These are phyloP conservation scores for Reticulascus tulasneorum DNA, from an alignment of 2,329 filamentous ascomycete genomes.

Conservation along the genomic window DNA sequence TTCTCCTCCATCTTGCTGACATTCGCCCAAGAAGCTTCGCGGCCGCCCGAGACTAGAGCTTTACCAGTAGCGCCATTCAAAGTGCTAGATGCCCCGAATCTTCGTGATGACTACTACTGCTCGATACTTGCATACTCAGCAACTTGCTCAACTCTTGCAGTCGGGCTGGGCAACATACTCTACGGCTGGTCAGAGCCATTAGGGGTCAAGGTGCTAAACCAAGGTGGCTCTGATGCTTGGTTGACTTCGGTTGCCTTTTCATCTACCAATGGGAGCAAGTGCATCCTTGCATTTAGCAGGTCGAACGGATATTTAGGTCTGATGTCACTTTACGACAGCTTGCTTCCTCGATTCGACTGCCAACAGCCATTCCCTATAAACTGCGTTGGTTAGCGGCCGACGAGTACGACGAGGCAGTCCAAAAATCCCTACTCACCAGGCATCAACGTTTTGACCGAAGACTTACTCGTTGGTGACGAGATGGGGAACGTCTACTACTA, in stretches of 20 bases:
- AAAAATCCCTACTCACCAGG: slow-evolving; percentile 42
- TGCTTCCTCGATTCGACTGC: slow-evolving; percentile 68
- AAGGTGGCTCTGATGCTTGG: slow-evolving; percentile 37
- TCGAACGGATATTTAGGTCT: slow-evolving; percentile 73
- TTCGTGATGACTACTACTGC: slow-evolving; percentile 97
- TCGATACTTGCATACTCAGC: slow-evolving; percentile 82
- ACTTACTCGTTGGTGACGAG: slow-evolving; percentile 84
- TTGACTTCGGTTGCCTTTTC: slow-evolving; percentile 91
- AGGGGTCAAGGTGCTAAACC: slow-evolving; percentile 57
- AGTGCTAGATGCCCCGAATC: slow-evolving; percentile 80
- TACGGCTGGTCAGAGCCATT: slow-evolving; percentile 83
- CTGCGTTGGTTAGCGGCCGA: slow-evolving; percentile 78
- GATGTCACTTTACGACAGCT: slow-evolving; percentile 69
- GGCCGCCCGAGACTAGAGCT: too few species aligned
- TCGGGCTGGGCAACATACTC: slow-evolving; percentile 73
- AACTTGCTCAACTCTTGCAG: slow-evolving; percentile 71
- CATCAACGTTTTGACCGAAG: slow-evolving; percentile 64
- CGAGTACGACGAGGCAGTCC: slow-evolving; percentile 47
- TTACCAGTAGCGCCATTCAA: slow-evolving; percentile 74
- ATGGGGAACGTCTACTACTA: slow-evolving; percentile 82
- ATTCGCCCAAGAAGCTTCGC: too few species aligned
- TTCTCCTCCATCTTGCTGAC: too few species aligned
- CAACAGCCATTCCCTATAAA: slow-evolving; percentile 69
- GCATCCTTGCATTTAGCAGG: slow-evolving; percentile 80
- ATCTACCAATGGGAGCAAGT: slow-evolving; percentile 67